Evolutionary conservation across 352 stramenopile species (phyloP), one percentile per base, ranked within the genome.

Genomic region (Pythium volutum): DNA sequence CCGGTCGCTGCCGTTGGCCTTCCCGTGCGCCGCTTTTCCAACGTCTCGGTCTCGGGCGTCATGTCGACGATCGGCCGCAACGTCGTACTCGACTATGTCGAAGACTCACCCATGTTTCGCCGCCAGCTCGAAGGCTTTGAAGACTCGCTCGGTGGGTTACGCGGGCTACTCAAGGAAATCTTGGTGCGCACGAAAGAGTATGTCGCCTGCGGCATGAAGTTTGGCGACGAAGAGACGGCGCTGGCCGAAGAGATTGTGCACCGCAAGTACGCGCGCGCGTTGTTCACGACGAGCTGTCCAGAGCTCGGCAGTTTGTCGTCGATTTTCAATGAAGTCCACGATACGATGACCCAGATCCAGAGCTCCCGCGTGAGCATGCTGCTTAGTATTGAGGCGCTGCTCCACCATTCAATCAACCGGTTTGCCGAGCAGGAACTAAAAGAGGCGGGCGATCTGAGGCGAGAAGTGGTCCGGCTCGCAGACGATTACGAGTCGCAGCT

Each of bases 81-180:
- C 56, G 77, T 95, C 38, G 84, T 89, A 56, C 72, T 95, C 33
- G 82, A 95, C 68, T 95, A 87, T 64, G 81, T 90, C 8, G 81
- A 89, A 48, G 87, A 95, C 68, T 95, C 87, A 55, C 87, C 87
- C 45, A 92, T 92, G 83, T 95, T 93, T 59, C 71, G 87, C 0
- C 74, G 84, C 5, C 82, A 92, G 48, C 45, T 95, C 18, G 87
- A 95, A 54, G 73, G 78, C 20, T 88, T 92, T 42, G 87, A 95
- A 27, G 84, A 92, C 33, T 88, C 83, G 25, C 71, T 93, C 4
- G 71, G 74, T 1, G 84, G 83, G 1, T 64, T 95, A 0, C 75
- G 82, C 10, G 67, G 69, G 0, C 59, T 95, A 16, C 50, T 95
- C 14, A 87, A 86, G 33, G 84, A 93, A 61, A 75, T 95, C 14